Base-by-base conservation (phyloP, 768 basidiomycete genomes). In the Mycena galericulata region DNA sequence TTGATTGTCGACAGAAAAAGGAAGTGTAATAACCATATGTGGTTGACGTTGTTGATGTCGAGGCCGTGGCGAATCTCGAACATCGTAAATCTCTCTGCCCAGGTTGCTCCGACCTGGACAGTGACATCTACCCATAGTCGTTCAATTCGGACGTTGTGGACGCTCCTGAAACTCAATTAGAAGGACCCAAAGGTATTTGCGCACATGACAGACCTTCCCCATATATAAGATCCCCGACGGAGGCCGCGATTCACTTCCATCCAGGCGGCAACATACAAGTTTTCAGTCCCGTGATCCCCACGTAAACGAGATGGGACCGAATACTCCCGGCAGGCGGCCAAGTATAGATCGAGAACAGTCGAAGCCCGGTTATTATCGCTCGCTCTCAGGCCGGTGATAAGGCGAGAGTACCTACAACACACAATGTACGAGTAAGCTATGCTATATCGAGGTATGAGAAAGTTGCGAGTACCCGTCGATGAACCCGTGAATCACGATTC, bases 11-110 rank as follows among this genome's bases (percentile, higher is more conserved):
- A 6, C 2, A 84, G 76, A 59, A 85, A 85, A 0, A 84, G 73
- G 50, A 75, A 65, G 46, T 82, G 82, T 1, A 83, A 67, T 4
- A 85, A 73, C 83, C 83, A 86, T 26, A 83, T 79, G 59, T 84
- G 82, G 17, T 60, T 62, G 10, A 72, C 45, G 12, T 67, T 61
- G 26, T 77, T 66, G 12, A 55, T 60, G 55, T 83, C 64, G 0
- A 85, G 76, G 0, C 76, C 71, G 41, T 76, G 43, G 11, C 71
- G 55, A 0, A 62, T 34, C 61, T 85, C 81, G 4, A 85, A 76
- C 2, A 72, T 50, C n/a, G 70, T 46, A 67, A 84, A 84, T 45
- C 82, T 79, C 0, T 70, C 56, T 29, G 80, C 77, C 83, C 84
- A 85, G 30, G 80, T 82, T 20, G 50, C 36, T 0, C 80, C 79